A percentile compares a stretch with the other conserved stretches of the same genome.
phyloP scores from a whole-genome alignment of 2,329 filamentous ascomycete species.

The Talaromyces sp. region DNA sequence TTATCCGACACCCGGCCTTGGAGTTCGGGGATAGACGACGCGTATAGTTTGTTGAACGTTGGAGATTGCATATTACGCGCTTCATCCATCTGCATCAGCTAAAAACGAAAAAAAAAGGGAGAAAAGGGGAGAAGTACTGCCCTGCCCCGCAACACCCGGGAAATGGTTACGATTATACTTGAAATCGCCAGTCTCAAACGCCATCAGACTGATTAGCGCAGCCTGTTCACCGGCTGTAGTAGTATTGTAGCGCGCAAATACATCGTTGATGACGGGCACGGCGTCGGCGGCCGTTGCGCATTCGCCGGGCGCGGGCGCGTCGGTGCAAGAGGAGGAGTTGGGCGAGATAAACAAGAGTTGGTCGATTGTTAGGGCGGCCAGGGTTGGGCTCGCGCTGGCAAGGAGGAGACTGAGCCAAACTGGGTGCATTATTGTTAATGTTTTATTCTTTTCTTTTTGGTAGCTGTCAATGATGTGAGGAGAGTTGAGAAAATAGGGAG shows the following conservation, averaged over 20 bases:
- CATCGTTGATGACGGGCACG: constrained; percentile 49
- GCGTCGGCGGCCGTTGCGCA: constrained; percentile 62
- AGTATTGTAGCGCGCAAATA: constrained; percentile 55
- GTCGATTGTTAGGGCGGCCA: constrained; percentile 17
- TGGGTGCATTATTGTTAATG: too few species aligned
- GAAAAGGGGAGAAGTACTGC: constrained; percentile 39
- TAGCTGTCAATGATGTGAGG: too few species aligned
- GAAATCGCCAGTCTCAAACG: constrained; percentile 65
- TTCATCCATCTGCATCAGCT: constrained; percentile 2
- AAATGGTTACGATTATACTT: constrained; percentile 64
- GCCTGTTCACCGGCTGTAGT: constrained; percentile 56
- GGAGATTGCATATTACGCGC: constrained; percentile 60
- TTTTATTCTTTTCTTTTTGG: too few species aligned
- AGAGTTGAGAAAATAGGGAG: too few species aligned
- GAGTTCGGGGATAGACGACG: constrained; percentile 41
- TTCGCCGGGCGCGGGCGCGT: constrained; percentile 44
- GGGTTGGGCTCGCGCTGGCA: background rate
- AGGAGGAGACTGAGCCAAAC: background rate
- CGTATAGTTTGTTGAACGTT: constrained; percentile 51
- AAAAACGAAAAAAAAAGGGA: background rate
- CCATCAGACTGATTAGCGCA: constrained; percentile 63
- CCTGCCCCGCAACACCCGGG: constrained; percentile 63
- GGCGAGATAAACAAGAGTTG: constrained; percentile 49
- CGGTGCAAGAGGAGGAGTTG: constrained; percentile 48
- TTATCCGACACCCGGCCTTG: constrained; percentile 29